phyloP scores from a whole-genome alignment of 768 basidiomycete genomes.

The Suillus sp. region DNA sequence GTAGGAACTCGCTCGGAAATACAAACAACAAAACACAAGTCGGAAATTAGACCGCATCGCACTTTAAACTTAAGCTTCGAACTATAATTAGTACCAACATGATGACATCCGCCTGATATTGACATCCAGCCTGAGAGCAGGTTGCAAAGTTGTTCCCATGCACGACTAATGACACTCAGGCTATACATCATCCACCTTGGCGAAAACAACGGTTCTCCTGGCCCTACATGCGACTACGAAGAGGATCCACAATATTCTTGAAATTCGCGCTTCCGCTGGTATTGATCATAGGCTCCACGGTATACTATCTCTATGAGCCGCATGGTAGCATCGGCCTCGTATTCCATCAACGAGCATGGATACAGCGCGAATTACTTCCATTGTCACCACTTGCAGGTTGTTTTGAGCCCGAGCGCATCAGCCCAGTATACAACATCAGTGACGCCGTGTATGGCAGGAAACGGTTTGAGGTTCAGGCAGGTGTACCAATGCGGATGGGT shows the following conservation, averaged over 20 bases:
- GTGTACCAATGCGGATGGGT: conserved; percentile 74
- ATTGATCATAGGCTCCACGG: conserved; percentile 33
- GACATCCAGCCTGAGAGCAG: background rate
- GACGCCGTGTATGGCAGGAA: conserved; percentile 63
- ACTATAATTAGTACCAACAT: background rate
- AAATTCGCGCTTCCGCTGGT: conserved; percentile 45
- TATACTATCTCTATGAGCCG: conserved; percentile 66
- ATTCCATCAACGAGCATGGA: conserved; percentile 77
- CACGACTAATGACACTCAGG: background rate
- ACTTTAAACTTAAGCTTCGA: background rate
- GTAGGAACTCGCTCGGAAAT: no score
- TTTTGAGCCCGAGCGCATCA: conserved; percentile 62
- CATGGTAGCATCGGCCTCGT: conserved; percentile 75
- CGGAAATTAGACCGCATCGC: no score
- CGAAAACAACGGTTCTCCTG: background rate
- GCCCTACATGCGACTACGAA: conserved; percentile 32
- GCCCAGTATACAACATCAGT: conserved; percentile 68
- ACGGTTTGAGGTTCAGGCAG: conserved; percentile 75
- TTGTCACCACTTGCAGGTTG: conserved; percentile 71
- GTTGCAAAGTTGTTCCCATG: background rate
- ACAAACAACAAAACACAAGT: no score
- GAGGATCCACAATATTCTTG: conserved; percentile 36
- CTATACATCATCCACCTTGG: background rate
- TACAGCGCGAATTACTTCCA: conserved; percentile 65
- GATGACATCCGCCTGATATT: background rate